phyloP scores from a whole-genome alignment of 2,329 filamentous ascomycete genomes.

The Phialophora verrucosa region DNA sequence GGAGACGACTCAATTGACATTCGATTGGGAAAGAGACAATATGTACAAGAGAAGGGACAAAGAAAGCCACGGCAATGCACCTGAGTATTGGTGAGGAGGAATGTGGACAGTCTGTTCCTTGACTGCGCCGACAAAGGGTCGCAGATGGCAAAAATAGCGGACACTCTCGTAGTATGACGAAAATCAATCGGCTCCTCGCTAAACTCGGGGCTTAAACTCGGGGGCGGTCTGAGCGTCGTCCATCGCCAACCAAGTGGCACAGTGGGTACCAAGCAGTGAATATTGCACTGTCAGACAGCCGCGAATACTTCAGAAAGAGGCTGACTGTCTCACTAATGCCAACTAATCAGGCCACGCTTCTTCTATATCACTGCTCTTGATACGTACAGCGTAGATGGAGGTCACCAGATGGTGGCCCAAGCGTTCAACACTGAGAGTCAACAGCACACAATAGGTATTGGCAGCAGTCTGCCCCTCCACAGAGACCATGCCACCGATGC shows the following conservation, averaged over 20 bases:
- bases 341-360: slow-evolving; percentile 8
- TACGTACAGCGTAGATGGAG: not conserved
- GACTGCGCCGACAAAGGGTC: not conserved
- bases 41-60: not conserved
- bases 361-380: not conserved
- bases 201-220: not conserved
- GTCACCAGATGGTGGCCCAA: not conserved
- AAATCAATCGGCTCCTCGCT: not conserved
- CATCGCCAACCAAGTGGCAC: not conserved
- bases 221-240: not conserved
- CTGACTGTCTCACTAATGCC: slow-evolving; percentile 7
- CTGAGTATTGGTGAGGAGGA: not conserved
- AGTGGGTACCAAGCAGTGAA: not conserved
- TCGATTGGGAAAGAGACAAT: not conserved
- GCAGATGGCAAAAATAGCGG: slow-evolving; percentile 6
- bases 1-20: slow-evolving; percentile 4
- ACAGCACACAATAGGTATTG: not conserved
- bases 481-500: not conserved
- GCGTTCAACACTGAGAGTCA: not conserved
- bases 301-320: not conserved
- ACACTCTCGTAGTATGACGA: slow-evolving; percentile 1
- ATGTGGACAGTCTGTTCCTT: slow-evolving; percentile 13
- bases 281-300: not conserved
- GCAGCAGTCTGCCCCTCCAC: too few relatives aligned
- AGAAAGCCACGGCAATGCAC: not conserved